These are phyloP conservation scores for Dimargaris cristalligena DNA, from an alignment of 192 early-diverging fungal genomes.

Conservation along the genomic window DNA sequence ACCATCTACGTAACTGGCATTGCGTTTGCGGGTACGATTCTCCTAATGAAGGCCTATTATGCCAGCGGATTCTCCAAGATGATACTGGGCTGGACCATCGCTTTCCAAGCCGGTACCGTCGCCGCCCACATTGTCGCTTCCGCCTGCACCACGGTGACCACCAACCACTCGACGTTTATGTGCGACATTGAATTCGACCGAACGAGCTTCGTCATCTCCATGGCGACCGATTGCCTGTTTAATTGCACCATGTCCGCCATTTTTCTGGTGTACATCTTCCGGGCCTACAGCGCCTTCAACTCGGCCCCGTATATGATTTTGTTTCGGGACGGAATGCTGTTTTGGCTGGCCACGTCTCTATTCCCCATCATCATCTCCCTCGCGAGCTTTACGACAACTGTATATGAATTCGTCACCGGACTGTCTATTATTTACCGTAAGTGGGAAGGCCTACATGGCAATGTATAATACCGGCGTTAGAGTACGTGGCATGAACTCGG, in stretches of 20 bases:
- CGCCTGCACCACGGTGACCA: background rate
- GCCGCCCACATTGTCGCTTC: conserved; percentile 1
- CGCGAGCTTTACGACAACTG: background rate
- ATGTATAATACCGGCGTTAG: no score
- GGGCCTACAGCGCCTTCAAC: background rate
- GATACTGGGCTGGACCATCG: background rate
- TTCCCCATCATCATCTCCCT: conserved; percentile 1
- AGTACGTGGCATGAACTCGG: no score
- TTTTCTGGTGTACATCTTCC: conserved; percentile 1
- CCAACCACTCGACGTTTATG: background rate
- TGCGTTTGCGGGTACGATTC: background rate
- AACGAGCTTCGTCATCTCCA: background rate
- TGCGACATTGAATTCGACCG: background rate
- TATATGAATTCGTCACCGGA: no score
- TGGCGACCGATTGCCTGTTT: conserved; percentile 2
- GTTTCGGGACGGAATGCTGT: conserved; percentile 10
- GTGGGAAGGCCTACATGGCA: no score
- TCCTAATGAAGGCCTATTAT: conserved; percentile 5
- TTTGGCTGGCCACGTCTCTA: background rate
- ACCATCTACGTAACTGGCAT: background rate
- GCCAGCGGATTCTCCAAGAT: background rate
- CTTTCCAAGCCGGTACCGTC: background rate
- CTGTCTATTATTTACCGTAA: no score
- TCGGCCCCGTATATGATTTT: background rate
- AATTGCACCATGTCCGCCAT: background rate